Conservation (phyloP, 2,329 filamentous ascomycete species). For the Pseudohalonectria lignicola region DNA sequence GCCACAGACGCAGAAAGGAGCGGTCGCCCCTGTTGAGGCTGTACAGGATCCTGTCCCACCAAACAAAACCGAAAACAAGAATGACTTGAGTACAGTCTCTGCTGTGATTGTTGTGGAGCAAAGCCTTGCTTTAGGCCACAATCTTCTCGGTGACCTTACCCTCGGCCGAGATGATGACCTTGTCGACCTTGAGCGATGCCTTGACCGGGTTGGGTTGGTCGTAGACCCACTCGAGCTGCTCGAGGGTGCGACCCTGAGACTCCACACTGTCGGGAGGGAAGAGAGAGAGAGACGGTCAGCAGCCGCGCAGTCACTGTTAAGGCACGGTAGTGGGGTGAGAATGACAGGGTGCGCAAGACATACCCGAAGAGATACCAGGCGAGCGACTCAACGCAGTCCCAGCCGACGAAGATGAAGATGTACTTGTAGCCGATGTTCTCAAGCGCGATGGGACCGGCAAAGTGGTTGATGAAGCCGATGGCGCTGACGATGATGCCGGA, state of each 20-base stretch:
- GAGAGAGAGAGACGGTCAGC: background rate
- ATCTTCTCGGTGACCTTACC: constrained; percentile 35
- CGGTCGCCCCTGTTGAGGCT: no score
- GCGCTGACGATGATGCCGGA: constrained; percentile 32
- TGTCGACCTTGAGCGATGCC: constrained; percentile 33
- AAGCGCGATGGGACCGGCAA: constrained; percentile 32
- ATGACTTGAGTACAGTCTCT: no score
- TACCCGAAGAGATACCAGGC: constrained; percentile 35
- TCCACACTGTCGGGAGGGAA: constrained; percentile 27
- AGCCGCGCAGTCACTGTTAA: background rate
- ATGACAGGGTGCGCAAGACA: constrained; percentile 7
- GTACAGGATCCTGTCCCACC: no score
- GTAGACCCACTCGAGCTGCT: constrained; percentile 39
- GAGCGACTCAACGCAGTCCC: constrained; percentile 30
- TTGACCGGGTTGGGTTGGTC: constrained; percentile 36
- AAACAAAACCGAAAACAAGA: no score
- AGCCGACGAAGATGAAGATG: constrained; percentile 26
- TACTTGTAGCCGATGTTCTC: background rate
- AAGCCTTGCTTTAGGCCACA: no score
- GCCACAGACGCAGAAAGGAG: no score
- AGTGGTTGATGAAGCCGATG: constrained; percentile 36
- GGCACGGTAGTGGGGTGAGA: background rate
- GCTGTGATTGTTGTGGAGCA: no score
- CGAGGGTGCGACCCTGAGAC: constrained; percentile 35
- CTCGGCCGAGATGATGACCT: constrained; percentile 31